These are phyloP conservation scores for Melaleuca quinquenervia DNA, from an alignment of 345 rosid species.

Conservation along the genomic window DNA sequence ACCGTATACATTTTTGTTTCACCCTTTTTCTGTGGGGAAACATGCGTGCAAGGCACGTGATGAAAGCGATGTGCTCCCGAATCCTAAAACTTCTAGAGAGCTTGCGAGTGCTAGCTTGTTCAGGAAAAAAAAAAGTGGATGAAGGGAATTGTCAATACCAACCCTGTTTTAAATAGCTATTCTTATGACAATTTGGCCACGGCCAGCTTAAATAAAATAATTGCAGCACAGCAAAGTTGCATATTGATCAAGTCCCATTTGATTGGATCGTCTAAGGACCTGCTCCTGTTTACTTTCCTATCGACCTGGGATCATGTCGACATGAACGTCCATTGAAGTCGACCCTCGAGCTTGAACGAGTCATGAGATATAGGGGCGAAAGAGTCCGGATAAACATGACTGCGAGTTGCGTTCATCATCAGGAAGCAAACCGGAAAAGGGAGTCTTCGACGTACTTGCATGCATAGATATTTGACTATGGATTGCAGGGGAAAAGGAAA, in stretches of 20 bases:
- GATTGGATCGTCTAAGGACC: neutral
- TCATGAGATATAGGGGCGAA: neutral
- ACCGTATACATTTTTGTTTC: neutral
- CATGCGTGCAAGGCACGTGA: neutral
- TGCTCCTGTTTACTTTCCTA: neutral
- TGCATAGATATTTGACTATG: neutral
- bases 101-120: neutral
- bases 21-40: neutral
- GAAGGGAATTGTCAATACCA: neutral
- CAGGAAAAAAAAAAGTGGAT: neutral
- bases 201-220: neutral
- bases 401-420: neutral
- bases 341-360: neutral
- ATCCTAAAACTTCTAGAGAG: neutral
- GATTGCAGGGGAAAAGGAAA: neutral
- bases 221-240: neutral
- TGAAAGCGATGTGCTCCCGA: neutral
- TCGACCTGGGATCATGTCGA: neutral
- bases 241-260: neutral
- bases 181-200: neutral
- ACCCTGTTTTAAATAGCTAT: neutral
- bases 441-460: neutral
- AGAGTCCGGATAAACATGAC: neutral
- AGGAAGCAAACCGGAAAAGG: neutral
- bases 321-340: neutral